Conservation (phyloP, 2,329 filamentous ascomycete species). For the Colletotrichum eremochloae region DNA sequence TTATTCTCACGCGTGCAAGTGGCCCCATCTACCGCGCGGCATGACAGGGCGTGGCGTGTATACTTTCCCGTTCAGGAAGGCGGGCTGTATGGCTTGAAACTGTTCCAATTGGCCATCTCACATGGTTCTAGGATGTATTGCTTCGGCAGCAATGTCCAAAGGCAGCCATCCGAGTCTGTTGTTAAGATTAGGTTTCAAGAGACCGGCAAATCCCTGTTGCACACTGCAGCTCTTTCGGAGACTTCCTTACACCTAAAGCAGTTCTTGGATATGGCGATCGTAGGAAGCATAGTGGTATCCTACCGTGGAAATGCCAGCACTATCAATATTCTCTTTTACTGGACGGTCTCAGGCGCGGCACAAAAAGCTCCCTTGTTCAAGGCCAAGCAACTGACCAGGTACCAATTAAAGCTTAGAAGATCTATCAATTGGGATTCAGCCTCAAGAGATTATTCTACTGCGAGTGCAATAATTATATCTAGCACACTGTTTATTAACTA, state of each 20-base stretch:
- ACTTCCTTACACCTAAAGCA: slow-evolving; percentile 16
- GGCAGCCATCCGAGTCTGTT: slow-evolving; percentile 1
- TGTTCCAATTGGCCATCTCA: neutral
- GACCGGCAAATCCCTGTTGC: slow-evolving; percentile 13
- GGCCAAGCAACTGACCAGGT: too few species aligned
- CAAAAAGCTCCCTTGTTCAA: too few species aligned
- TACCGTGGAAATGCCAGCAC: too few species aligned
- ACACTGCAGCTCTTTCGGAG: slow-evolving; percentile 2
- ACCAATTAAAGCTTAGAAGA: too few species aligned
- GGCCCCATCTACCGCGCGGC: neutral
- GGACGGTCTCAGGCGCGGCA: too few species aligned
- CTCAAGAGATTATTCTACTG: too few species aligned
- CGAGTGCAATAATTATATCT: too few species aligned
- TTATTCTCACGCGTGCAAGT: too few species aligned
- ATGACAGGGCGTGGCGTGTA: neutral
- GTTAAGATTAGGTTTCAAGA: neutral
- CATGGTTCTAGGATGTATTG: slow-evolving; percentile 20
- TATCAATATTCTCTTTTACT: slow-evolving; percentile 4
- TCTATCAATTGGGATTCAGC: too few species aligned
- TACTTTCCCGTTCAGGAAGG: neutral
- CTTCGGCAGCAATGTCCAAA: neutral
- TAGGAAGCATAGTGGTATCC: neutral
- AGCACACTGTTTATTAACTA: too few species aligned
- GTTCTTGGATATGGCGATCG: neutral
- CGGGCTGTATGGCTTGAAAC: neutral